phyloP scores from a whole-genome alignment of 2,329 filamentous ascomycete species.

The Drechslerella stenobrocha region DNA sequence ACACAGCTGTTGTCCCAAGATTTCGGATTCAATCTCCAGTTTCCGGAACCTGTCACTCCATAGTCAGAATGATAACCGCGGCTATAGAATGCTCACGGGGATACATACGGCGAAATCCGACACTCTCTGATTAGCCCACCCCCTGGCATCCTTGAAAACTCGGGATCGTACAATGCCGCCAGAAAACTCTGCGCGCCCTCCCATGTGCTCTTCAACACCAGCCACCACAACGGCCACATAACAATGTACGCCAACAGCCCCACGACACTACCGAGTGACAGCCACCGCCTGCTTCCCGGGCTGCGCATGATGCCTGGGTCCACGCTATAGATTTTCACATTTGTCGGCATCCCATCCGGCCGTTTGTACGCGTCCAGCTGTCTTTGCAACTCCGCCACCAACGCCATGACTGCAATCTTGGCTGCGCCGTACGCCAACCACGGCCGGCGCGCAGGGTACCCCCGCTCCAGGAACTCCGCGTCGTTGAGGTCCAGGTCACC shows the following conservation, averaged over 20 bases:
- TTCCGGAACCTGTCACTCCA: conserved; percentile 48
- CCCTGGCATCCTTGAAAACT: conserved; percentile 67
- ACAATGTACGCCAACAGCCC: conserved; percentile 76
- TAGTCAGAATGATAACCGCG: conserved; percentile 58
- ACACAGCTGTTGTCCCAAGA: conserved; percentile 82
- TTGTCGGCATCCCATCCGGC: conserved; percentile 79
- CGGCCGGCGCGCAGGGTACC: conserved; percentile 60
- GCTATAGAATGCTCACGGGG: conserved; percentile 54
- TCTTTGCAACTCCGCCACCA: conserved; percentile 88
- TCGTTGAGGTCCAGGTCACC: conserved; percentile 59
- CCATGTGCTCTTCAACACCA: conserved; percentile 80
- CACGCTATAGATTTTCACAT: conserved; percentile 78
- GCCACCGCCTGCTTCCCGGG: conserved; percentile 81
- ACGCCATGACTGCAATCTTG: conserved; percentile 76
- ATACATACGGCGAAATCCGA: conserved; percentile 55
- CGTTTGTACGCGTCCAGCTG: conserved; percentile 82
- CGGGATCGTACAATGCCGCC: conserved; percentile 79
- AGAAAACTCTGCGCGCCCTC: conserved; percentile 86
- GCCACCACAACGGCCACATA: conserved; percentile 79
- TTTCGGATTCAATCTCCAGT: conserved; percentile 75
- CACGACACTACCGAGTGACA: conserved; percentile 80
- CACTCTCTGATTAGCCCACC: conserved; percentile 87
- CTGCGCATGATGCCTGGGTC: conserved; percentile 86
- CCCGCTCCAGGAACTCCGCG: conserved; percentile 57
- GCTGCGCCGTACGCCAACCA: conserved; percentile 52